These are phyloP conservation scores for Arthrobotrys entomopaga DNA, from an alignment of 2,329 filamentous ascomycete species.

Conservation along the genomic window DNA sequence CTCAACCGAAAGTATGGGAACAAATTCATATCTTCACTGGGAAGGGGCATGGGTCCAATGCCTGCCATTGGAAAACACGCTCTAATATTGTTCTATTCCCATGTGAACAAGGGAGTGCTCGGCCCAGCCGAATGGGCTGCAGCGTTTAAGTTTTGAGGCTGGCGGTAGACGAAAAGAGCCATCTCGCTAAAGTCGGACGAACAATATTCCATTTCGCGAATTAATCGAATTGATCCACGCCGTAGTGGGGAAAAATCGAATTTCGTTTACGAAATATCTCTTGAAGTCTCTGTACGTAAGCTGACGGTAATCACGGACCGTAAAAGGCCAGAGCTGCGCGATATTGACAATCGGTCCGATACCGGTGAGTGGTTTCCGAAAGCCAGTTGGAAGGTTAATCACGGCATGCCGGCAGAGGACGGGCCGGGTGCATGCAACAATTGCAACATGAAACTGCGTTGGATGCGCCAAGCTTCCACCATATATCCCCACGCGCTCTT, in stretches of 20 bases:
- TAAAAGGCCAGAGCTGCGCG: too few species aligned
- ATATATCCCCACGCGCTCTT: too few species aligned
- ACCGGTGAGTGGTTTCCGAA: too few species aligned
- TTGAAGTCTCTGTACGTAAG: constrained; percentile 18
- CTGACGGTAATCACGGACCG: neutral
- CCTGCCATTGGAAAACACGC: too few species aligned
- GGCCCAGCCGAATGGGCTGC: constrained; percentile 49
- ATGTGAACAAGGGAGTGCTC: neutral
- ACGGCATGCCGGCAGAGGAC: neutral
- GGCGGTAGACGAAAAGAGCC: constrained; percentile 37
- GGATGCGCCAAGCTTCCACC: constrained; percentile 27
- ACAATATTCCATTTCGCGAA: constrained; percentile 15
- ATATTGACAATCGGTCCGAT: too few species aligned
- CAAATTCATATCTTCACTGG: neutral
- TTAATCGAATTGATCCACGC: constrained; percentile 7
- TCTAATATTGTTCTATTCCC: neutral
- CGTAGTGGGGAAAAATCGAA: neutral
- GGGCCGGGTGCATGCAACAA: constrained; percentile 16
- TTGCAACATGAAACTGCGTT: constrained; percentile 47
- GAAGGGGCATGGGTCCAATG: too few species aligned
- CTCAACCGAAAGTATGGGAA: constrained; percentile 44
- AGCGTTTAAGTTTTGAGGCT: constrained; percentile 25
- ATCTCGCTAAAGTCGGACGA: constrained; percentile 36
- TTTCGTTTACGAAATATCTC: constrained; percentile 27
- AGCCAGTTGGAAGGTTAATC: too few species aligned